These are phyloP conservation scores for Beauveria sp. DNA, from an alignment of 2,329 filamentous ascomycete species.

Conservation along the genomic window DNA sequence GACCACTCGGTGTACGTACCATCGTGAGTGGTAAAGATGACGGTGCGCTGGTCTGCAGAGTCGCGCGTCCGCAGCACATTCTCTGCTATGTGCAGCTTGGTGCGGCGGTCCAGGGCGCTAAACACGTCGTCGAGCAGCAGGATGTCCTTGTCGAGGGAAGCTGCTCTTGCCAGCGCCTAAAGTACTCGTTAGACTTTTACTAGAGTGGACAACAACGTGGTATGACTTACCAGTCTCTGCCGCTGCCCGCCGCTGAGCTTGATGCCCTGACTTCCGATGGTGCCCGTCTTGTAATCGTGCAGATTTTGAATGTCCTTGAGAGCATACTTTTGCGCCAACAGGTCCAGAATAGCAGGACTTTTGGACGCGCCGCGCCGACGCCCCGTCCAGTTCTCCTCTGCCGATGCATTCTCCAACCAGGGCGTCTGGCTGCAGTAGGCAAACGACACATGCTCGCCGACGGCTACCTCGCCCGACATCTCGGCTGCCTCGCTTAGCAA, in stretches of 20 bases:
- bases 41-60: not conserved
- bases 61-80: not conserved
- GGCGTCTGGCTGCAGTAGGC: constrained; percentile 1
- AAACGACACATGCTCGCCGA: not conserved
- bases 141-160: not conserved
- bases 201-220: too few relatives aligned
- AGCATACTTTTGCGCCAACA: not conserved
- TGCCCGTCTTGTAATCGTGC: not conserved
- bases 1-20: not conserved
- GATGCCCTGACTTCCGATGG: not conserved
- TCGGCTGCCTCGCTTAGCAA: not conserved
- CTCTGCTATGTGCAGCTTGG: not conserved
- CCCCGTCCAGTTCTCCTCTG: not conserved
- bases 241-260: constrained; percentile 8
- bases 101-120: not conserved
- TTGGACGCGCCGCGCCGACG: not conserved
- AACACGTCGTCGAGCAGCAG: not conserved
- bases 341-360: not conserved
- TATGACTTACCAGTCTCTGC: not conserved
- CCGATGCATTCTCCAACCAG: constrained; percentile 4
- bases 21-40: not conserved
- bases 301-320: not conserved
- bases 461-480: not conserved
- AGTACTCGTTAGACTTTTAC: not conserved
- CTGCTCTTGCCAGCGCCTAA: not conserved